Evolutionary conservation across 2,329 filamentous ascomycete genomes (phyloP).

Genomic region (Magnaporthiopsis rhizophila): DNA sequence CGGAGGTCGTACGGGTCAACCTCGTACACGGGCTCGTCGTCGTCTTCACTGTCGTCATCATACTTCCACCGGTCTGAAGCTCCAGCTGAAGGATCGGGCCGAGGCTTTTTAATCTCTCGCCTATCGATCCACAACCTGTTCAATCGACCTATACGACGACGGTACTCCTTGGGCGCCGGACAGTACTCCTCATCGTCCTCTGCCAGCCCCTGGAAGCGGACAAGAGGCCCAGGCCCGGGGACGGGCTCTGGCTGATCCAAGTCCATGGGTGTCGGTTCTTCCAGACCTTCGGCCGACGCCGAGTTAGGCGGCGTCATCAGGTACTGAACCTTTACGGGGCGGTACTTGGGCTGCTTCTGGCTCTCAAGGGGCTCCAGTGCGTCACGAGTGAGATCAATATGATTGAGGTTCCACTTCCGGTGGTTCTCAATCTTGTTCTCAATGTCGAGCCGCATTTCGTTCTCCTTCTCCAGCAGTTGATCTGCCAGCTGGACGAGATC

Average conservation of each 20-base stretch:
- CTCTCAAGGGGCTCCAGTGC: slow-evolving; percentile 75
- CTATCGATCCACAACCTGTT: slow-evolving; percentile 86
- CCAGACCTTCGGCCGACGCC: slow-evolving; percentile 38
- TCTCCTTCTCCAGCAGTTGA: slow-evolving; percentile 71
- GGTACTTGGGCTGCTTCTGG: slow-evolving; percentile 55
- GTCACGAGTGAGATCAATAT: slow-evolving; percentile 78
- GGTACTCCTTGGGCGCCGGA: slow-evolving; percentile 56
- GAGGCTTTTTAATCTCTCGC: slow-evolving; percentile 53
- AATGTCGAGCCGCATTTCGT: slow-evolving; percentile 72
- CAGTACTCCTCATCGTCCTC: slow-evolving; percentile 30
- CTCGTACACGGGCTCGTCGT: slow-evolving; percentile 65
- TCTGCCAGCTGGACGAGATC: slow-evolving; percentile 74
- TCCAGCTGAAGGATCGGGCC: slow-evolving; percentile 30
- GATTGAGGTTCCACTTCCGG: slow-evolving; percentile 83
- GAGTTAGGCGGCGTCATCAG: slow-evolving; percentile 57
- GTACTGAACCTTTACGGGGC: slow-evolving; percentile 64
- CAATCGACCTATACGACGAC: slow-evolving; percentile 75
- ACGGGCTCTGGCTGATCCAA: slow-evolving; percentile 35
- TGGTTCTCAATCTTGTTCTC: slow-evolving; percentile 83
- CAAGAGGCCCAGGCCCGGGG: slow-evolving; percentile 21
- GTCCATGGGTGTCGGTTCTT: slow-evolving; percentile 37
- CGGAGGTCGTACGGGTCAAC: slow-evolving; percentile 62
- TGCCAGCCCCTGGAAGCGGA: slow-evolving; percentile 38
- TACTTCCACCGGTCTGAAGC: slow-evolving; percentile 71
- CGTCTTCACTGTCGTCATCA: slow-evolving; percentile 76